Percentiles rank a stretch among this genome's conserved stretches.
Conservation (phyloP, 2,329 filamentous ascomycete species). For the Aspergillus uvarum region DNA sequence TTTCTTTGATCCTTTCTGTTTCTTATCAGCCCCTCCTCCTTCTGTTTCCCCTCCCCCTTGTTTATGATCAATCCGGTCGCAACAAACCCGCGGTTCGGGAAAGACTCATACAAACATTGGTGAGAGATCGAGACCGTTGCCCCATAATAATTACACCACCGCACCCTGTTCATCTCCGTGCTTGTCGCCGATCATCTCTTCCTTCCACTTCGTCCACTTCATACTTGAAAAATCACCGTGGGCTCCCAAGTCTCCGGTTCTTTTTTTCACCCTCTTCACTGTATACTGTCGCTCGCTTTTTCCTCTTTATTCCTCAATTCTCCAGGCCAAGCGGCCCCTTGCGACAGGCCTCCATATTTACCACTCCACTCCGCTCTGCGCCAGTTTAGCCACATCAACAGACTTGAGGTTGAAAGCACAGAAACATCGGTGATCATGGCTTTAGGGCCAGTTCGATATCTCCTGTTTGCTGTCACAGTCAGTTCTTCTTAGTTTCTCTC, state of each 20-base stretch:
- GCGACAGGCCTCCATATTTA: constrained; percentile 5
- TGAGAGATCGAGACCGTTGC: not conserved
- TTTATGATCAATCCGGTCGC: not conserved
- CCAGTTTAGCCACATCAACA: not conserved
- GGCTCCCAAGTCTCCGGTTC: not conserved
- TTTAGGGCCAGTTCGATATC: constrained; percentile 19
- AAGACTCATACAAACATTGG: not conserved
- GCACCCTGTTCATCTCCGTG: constrained; percentile 2
- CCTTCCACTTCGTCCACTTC: not conserved
- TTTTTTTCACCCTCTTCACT: not conserved
- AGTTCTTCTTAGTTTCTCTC: not conserved
- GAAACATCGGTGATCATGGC: constrained; percentile 14
- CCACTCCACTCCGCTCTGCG: not conserved
- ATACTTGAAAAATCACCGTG: not conserved
- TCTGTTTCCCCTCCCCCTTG: not conserved
- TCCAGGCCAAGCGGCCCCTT: not conserved
- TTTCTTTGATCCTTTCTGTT: not conserved
- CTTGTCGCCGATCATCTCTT: constrained; percentile 4
- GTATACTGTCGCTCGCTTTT: not conserved
- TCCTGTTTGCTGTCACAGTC: constrained; percentile 16
- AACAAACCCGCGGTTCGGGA: not conserved
- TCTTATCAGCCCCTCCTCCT: not conserved
- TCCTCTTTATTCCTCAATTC: not conserved
- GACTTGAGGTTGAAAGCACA: constrained; percentile 10
- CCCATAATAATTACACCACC: not conserved